These are phyloP conservation scores for Entomortierella parvispora DNA, from an alignment of 192 early-diverging fungal genomes.

Conservation along the genomic window DNA sequence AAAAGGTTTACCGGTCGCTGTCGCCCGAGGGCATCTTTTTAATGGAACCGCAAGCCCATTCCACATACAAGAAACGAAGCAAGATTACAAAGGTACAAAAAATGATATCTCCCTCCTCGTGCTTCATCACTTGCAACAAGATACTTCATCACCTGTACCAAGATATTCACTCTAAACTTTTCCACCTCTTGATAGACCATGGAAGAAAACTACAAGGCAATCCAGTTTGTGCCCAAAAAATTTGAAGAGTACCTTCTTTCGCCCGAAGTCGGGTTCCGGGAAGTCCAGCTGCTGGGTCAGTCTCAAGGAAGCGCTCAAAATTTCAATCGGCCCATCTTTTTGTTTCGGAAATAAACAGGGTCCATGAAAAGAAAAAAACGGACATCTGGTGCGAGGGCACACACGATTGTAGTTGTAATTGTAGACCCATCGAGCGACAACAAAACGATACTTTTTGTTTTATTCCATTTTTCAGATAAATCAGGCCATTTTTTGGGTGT, in stretches of 20 bases:
- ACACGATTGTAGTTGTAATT: too few relatives aligned
- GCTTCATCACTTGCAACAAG: too few relatives aligned
- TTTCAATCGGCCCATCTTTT: slow-evolving; percentile 35
- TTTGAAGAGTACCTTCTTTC: slow-evolving; percentile 54
- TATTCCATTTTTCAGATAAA: too few relatives aligned
- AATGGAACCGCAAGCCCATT: slow-evolving; percentile 75
- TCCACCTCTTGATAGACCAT: slow-evolving; percentile 32
- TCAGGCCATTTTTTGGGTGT: too few relatives aligned
- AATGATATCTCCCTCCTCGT: neutral
- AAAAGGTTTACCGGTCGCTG: slow-evolving; percentile 67
- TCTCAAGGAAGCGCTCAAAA: slow-evolving; percentile 29
- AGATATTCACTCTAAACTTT: too few relatives aligned
- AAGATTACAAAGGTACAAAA: slow-evolving; percentile 53
- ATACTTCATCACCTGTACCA: too few relatives aligned
- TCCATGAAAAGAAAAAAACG: too few relatives aligned
- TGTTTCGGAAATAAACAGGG: slow-evolving; percentile 32
- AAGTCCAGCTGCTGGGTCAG: slow-evolving; percentile 25
- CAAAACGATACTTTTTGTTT: too few relatives aligned
- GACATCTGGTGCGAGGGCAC: too few relatives aligned
- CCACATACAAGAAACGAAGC: slow-evolving; percentile 62
- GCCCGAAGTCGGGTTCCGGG: slow-evolving; percentile 50
- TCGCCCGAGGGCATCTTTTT: slow-evolving; percentile 70
- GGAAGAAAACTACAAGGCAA: slow-evolving; percentile 37
- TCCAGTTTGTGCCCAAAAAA: slow-evolving; percentile 53
- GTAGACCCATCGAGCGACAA: too few relatives aligned